Base-by-base conservation (phyloP, 2,329 filamentous ascomycete genomes). In the Fusarium sp. region DNA sequence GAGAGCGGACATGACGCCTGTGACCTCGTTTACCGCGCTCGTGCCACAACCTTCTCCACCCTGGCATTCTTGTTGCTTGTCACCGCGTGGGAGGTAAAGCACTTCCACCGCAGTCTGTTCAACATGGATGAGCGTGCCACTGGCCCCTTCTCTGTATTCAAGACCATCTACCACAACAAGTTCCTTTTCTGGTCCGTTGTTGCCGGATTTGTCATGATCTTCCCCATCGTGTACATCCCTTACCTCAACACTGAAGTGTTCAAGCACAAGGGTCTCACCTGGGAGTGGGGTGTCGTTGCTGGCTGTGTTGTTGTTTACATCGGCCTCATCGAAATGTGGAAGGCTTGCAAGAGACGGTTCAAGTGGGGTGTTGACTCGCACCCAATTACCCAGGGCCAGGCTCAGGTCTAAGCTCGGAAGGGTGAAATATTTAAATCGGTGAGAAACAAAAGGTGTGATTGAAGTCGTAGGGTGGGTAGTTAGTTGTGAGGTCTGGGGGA, bases 21-120 rank as follows among this genome's bases (percentile, higher is more conserved):
- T 77, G 82, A 82, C n/a, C 78, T 82, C 6, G 86, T 91, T 5
- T 92, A 89, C 81, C 85, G 87, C 20, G 91, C 91, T 0, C 86
- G 91, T 15, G 90, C 91, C 0, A 89, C 91, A 1, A 91, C 89
- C 7, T 93, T 92, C 76, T 89, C 91, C 1, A 91, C 89, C 10
- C 79, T 93, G 44, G 92, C 89, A 44, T 93, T 91, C 82, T 83
- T 90, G 50, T 84, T 92, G 9, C 83, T 93, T 10, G 86, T 92
- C 60, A 89, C 91, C 1, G 90, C 91, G 0, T 93, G 91, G 91
- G 90, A 93, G 80, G 90, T 92, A 76, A 90, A 92, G 78, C 89
- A 93, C 73, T 90, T 92, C 79, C 88, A 88, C 18, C 87, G 90
- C 48, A 91, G 88, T 23, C 85, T 93, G 73, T 93, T 93, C 81